Percentiles rank a stretch among this genome's conserved stretches.
Conservation (phyloP, 257 asterid genomes). For the Primulina eburnea region DNA sequence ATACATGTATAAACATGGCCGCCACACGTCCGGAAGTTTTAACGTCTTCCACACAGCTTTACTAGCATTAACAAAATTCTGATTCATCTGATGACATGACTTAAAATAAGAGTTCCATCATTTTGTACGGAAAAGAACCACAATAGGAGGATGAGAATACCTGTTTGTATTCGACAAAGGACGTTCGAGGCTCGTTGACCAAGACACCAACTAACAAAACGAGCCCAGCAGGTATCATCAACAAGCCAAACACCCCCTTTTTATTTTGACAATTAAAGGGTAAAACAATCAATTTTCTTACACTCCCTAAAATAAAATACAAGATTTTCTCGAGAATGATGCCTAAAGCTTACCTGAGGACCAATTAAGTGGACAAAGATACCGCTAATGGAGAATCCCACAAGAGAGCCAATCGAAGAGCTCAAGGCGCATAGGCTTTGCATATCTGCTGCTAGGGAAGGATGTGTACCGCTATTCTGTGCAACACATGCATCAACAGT, state of each 20-base stretch:
- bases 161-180: conserved; percentile 54
- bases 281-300: conserved; percentile 8
- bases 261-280: background rate
- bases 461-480: conserved; percentile 72
- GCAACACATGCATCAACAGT: conserved; percentile 97
- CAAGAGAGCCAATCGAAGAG: conserved; percentile 74
- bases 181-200: conserved; percentile 59
- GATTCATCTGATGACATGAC: conserved; percentile 57
- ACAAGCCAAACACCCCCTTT: conserved; percentile 91
- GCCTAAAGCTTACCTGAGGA: conserved; percentile 58
- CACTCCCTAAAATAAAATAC: background rate
- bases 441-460: conserved; percentile 86
- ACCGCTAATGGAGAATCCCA: conserved; percentile 85
- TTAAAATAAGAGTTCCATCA: conserved; percentile 21
- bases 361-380: conserved; percentile 81
- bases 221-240: conserved; percentile 73
- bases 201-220: conserved; percentile 67
- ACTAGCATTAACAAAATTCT: conserved; percentile 66
- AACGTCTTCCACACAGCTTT: conserved; percentile 87
- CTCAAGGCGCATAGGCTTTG: conserved; percentile 93
- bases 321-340: conserved; percentile 3
- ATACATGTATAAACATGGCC: conserved; percentile 84
- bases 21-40: conserved; percentile 75
- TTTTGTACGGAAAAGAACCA: background rate
- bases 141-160: conserved; percentile 35